Percentiles rank a stretch among this genome's conserved stretches.
These are phyloP conservation scores for Ophiocordyceps australis DNA, from an alignment of 2,329 filamentous ascomycete genomes.

Conservation along the genomic window DNA sequence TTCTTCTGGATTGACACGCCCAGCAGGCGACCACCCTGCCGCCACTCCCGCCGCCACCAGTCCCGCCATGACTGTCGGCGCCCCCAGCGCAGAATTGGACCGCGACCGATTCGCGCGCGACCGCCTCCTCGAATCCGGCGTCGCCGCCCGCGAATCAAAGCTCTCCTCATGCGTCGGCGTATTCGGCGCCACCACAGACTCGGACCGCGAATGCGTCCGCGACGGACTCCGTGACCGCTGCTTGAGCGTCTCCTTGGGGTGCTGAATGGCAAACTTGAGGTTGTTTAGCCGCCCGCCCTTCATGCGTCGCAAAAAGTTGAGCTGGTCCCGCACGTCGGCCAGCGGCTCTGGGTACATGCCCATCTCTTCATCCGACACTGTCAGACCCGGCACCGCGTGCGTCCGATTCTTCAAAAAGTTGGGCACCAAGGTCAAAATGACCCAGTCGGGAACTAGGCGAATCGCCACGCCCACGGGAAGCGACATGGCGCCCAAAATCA, in stretches of 20 bases:
- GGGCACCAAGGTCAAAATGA: slow-evolving; percentile 34
- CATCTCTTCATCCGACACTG: slow-evolving; percentile 50
- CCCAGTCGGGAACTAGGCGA: slow-evolving; percentile 62
- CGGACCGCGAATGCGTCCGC: slow-evolving; percentile 43
- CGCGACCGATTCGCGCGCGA: slow-evolving; percentile 49
- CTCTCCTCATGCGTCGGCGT: slow-evolving; percentile 45
- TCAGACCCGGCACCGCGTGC: slow-evolving; percentile 31
- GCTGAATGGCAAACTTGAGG: slow-evolving; percentile 59
- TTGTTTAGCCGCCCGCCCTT: slow-evolving; percentile 71
- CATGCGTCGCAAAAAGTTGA: slow-evolving; percentile 62
- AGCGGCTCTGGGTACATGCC: slow-evolving; percentile 53
- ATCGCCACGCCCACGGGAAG: slow-evolving; percentile 69
- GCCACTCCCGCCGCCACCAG: slow-evolving; percentile 62
- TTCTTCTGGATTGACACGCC: slow-evolving; percentile 19
- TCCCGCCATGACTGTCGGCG: slow-evolving; percentile 67
- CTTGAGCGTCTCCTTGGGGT: slow-evolving; percentile 54
- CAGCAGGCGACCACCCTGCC: slow-evolving; percentile 58
- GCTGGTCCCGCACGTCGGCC: slow-evolving; percentile 60
- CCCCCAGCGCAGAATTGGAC: slow-evolving; percentile 53
- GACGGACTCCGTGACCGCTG: slow-evolving; percentile 44
- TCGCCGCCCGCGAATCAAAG: slow-evolving; percentile 28
- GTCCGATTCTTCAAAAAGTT: slow-evolving; percentile 30
- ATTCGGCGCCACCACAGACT: slow-evolving; percentile 39
- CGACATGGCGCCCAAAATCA: slow-evolving; percentile 70
- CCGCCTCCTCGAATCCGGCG: slow-evolving; percentile 41